Base-by-base conservation (phyloP, 2,329 filamentous ascomycete genomes). In the Colletotrichum chrysophilum region DNA sequence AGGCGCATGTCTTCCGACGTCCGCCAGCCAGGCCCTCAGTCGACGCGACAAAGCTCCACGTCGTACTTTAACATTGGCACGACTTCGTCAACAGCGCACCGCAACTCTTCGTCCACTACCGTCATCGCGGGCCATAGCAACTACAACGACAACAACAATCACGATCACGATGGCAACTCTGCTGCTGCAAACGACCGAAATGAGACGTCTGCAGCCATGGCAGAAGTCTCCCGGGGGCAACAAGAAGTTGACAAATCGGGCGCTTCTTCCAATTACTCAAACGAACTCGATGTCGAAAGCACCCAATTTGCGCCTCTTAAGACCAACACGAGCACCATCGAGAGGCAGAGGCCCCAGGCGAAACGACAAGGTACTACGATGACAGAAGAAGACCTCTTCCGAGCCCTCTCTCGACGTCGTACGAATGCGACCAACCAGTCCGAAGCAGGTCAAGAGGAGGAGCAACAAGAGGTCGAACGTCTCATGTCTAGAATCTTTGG, bases 401-500 rank as follows among this genome's bases (percentile, higher is more conserved):
- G 84, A 2, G 85, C 82, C 0, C 78, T 91, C 0, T 90, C 89
- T 0, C 85, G 86, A 14, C 86, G 89, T 7, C 87, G 86, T n/a
- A 89, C 88, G 0, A 82, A 80, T 8, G 80, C 82, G 10, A 79
- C 76, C 60, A 79, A 79, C 1, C 76, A 79, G 7, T 80, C 78
- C 1, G 83, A 86, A 6, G 88, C 88, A 61, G 85, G 86, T 62
- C 86, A 86, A n/a, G 67, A 70, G 0, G 82, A 84, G 16, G 84
- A 86, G n/a, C 77, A 80, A 3, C 77, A 82, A n/a, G 90, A 92
- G 79, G 89, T 93, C 36, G 87, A 92, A 66, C 86, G 87, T 13
- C 84, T 94, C 52, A 91, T 95, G 86, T 94, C 92, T 0, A 90
- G 91, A 4, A 94, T 95, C 89, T 95, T 95, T 79, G 93, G 93